Percentiles rank a stretch among this genome's conserved stretches.
These are phyloP conservation scores for Pseudomassariella vexata DNA, from an alignment of 2,329 filamentous ascomycete genomes.

Conservation along the genomic window DNA sequence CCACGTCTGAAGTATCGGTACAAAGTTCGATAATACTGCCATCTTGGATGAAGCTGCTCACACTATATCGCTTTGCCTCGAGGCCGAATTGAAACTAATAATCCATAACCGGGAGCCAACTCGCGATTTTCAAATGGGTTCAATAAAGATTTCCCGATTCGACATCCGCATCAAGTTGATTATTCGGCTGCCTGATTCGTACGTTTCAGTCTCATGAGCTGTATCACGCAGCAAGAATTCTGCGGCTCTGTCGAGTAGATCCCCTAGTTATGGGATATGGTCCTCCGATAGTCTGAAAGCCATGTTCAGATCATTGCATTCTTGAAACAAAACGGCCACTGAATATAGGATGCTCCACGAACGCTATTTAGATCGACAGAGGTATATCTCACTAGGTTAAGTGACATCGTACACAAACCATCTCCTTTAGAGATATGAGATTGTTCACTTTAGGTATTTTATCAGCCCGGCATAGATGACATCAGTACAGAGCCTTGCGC, in stretches of 20 bases:
- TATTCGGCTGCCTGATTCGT: conserved; percentile 13
- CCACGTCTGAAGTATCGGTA: too few relatives aligned
- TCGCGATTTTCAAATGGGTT: too few relatives aligned
- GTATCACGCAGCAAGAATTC: conserved; percentile 11
- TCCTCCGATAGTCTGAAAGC: conserved; percentile 19
- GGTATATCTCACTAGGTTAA: conserved; percentile 10
- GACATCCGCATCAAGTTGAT: conserved; percentile 16
- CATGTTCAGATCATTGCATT: conserved; percentile 16
- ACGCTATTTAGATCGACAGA: too few relatives aligned
- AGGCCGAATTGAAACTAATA: too few relatives aligned
- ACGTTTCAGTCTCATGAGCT: conserved; percentile 5
- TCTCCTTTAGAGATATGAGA: conserved; percentile 20
- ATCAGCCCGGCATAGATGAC: neutral
- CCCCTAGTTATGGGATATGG: conserved; percentile 14
- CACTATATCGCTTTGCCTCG: conserved; percentile 3
- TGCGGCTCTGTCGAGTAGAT: conserved; percentile 16
- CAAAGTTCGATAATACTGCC: conserved; percentile 3
- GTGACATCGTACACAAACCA: conserved; percentile 7
- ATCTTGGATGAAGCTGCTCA: neutral
- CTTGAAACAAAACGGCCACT: conserved; percentile 20
- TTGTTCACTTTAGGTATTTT: conserved; percentile 17
- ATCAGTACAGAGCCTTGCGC: too few relatives aligned
- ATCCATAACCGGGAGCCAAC: too few relatives aligned
- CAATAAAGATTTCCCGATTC: too few relatives aligned
- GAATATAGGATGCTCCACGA: conserved; percentile 20